phyloP scores from a whole-genome alignment of 306 rosid species.

The Lathyrus aphaca region DNA sequence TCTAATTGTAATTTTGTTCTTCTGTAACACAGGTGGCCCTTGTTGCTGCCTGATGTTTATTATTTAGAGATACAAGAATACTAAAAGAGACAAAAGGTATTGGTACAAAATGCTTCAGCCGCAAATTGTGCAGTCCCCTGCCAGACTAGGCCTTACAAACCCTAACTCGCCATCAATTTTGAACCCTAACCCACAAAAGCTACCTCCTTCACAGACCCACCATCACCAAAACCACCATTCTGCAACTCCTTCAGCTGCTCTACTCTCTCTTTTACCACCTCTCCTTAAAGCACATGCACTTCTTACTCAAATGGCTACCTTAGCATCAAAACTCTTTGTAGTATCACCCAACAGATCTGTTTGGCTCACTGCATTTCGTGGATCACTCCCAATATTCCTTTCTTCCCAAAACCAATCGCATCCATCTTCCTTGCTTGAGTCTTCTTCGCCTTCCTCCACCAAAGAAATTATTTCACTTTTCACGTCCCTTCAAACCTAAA shows the following conservation, averaged over 20 bases:
- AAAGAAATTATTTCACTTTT: conserved; percentile 75
- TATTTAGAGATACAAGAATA: neutral
- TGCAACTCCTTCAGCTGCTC: conserved; percentile 48
- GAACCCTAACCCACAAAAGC: conserved; percentile 73
- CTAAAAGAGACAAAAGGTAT: neutral
- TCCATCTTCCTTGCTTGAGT: conserved; percentile 43
- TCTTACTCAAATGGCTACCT: conserved; percentile 83
- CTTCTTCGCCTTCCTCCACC: conserved; percentile 64
- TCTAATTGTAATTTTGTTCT: too few relatives aligned
- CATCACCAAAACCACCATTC: conserved; percentile 46
- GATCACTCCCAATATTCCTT: conserved; percentile 76
- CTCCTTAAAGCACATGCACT: conserved; percentile 88
- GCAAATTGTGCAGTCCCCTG: conserved; percentile 85
- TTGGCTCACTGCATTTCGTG: conserved; percentile 82
- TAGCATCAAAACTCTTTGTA: conserved; percentile 73
- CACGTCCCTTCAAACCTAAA: conserved; percentile 73
- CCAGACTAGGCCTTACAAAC: conserved; percentile 79
- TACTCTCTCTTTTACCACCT: conserved; percentile 84
- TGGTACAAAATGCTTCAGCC: conserved; percentile 64
- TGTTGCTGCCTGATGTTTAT: too few relatives aligned
- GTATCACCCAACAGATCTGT: conserved; percentile 70
- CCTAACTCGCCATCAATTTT: conserved; percentile 79
- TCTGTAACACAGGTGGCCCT: conserved; percentile 9
- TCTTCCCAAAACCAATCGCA: conserved; percentile 57
- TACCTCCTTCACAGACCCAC: conserved; percentile 57